Percentiles rank a stretch among this genome's conserved stretches.
Conservation (phyloP, 345 rosid species). For the Odontarrhena argentea region DNA sequence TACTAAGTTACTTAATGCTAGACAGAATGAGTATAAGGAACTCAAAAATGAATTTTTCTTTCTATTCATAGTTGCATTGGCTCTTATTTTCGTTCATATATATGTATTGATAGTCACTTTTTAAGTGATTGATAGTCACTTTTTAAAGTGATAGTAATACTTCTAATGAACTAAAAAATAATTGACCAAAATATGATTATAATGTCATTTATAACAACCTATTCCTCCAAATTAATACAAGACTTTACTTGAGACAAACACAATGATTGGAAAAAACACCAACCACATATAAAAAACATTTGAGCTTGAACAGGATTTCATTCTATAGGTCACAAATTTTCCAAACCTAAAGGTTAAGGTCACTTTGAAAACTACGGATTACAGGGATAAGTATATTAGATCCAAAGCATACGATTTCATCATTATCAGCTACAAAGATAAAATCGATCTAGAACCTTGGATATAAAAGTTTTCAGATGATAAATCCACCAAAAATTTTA, state of each 20-base stretch:
- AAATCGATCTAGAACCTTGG: slow-evolving; percentile 26
- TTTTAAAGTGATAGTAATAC: no score
- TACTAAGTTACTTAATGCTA: no score
- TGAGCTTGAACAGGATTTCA: neutral
- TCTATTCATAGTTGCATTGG: no score
- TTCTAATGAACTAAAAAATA: no score
- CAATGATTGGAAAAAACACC: neutral
- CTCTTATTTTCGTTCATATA: no score
- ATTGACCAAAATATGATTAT: no score
- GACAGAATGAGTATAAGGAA: no score
- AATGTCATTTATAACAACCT: no score
- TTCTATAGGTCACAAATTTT: neutral
- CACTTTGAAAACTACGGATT: neutral
- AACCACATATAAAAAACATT: no score
- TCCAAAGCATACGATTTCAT: slow-evolving; percentile 13
- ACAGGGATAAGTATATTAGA: neutral
- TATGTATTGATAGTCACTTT: no score
- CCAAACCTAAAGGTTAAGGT: neutral
- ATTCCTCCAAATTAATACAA: slow-evolving; percentile 25
- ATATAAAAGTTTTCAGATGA: neutral
- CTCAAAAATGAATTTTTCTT: no score
- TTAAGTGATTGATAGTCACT: no score
- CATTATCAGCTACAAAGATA: slow-evolving; percentile 21
- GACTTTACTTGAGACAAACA: neutral
- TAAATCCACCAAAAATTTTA: slow-evolving; percentile 16